These are phyloP conservation scores for Saturnispora gosingensis DNA, from an alignment of 805 yeast species.

Conservation along the genomic window DNA sequence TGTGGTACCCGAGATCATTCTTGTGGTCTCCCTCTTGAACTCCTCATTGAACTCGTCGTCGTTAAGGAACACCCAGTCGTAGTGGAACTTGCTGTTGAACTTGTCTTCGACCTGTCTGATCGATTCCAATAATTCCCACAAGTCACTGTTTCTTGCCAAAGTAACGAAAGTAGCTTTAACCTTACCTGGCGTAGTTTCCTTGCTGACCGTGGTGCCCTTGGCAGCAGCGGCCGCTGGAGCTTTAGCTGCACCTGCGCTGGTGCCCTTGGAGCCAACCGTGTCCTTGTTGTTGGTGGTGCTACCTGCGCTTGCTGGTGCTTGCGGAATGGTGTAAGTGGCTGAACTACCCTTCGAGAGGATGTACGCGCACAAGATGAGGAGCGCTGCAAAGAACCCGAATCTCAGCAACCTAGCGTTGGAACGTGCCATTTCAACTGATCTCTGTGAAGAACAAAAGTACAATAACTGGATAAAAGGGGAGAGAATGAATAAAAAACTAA, in stretches of 20 bases:
- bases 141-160: conserved; percentile 68
- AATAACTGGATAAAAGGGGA: not conserved
- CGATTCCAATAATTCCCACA: conserved; percentile 51
- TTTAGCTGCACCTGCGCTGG: conserved; percentile 5
- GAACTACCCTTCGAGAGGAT: conserved; percentile 40
- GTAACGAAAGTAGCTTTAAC: conserved; percentile 76
- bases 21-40: conserved; percentile 57
- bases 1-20: conserved; percentile 67
- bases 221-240: conserved; percentile 7
- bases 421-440: conserved; percentile 29
- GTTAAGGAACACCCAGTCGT: conserved; percentile 94
- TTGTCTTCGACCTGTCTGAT: conserved; percentile 80
- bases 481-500: not conserved
- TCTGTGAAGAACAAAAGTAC: not conserved
- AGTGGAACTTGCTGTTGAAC: conserved; percentile 69
- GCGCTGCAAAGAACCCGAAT: conserved; percentile 38
- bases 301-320: not conserved
- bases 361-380: conserved; percentile 38
- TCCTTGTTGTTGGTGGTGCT: not conserved
- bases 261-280: not conserved
- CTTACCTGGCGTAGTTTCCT: conserved; percentile 23
- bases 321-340: conserved; percentile 19
- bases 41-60: conserved; percentile 79
- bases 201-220: not conserved
- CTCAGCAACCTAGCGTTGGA: conserved; percentile 40